Base-by-base conservation (phyloP, 306 rosid species). In the Vigna unguiculata region DNA sequence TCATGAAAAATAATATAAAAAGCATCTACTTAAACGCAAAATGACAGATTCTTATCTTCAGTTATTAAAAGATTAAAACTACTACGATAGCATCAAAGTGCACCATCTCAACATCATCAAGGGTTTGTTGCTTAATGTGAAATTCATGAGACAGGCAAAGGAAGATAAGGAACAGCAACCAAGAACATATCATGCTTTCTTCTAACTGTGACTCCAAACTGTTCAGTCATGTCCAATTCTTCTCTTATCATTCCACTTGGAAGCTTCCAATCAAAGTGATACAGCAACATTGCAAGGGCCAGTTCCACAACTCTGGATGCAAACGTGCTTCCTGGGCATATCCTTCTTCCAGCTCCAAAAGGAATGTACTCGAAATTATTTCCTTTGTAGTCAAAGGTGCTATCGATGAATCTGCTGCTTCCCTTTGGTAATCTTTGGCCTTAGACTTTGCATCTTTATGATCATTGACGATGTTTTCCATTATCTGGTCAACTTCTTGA, bases 331-430 rank as follows among this genome's bases (percentile, higher is more conserved):
- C 81, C 81, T 0, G 85, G 81, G 25, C 81, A 81, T 11, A 81
- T 76, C 57, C 85, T 82, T 69, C 79, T 85, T 55, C 86, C 84
- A 16, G n/a, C 66, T 14, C 88, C 88, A 62, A 85, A 84, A 0
- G 85, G 85, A 46, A 81, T 76, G 63, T 4, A 81, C 69, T 81
- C 74, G 53, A 81, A 76, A 43, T 61, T 53, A 43, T 0, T 69
- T 6, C 74, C 85, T 70, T 70, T 81, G 32, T 61, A 76, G 17
- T 81, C 84, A 60, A 75, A 10, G 9, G 59, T 14, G 25, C 30
- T 59, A 16, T 59, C 77, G 10, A 49, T 21, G 63, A 81, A 76
- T 59, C 41, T 59, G 28, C 20, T 59, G 20, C 17, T 69, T 55
- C 68, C 9, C 25, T 38, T 36, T 36, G 36, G 7, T 28, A 22